Percentiles rank a stretch among this genome's conserved stretches.
Evolutionary conservation across 1,284 basidiomycete genomes (phyloP).

Genomic region (Ganoderma leucocontextum): DNA sequence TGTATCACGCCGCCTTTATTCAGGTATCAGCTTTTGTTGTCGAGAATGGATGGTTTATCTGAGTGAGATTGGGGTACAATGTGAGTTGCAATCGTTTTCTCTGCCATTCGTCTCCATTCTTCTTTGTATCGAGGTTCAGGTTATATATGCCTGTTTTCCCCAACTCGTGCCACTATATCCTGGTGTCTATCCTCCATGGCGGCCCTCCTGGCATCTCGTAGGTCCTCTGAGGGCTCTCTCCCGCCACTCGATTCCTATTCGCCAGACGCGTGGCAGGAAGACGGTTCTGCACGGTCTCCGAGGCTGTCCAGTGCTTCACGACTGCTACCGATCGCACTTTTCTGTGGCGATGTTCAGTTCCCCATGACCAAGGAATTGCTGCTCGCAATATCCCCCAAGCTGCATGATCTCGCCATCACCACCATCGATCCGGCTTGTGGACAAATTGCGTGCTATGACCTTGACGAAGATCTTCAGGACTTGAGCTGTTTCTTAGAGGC

Average conservation of each 20-base stretch:
- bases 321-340: background rate
- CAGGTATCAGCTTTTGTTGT: background rate
- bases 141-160: background rate
- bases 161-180: background rate
- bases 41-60: background rate
- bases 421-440: background rate
- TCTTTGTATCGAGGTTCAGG: background rate
- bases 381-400: background rate
- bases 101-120: background rate
- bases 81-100: background rate
- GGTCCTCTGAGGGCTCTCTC: background rate
- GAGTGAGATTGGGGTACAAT: too few relatives aligned
- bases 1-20: background rate
- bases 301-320: background rate
- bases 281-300: background rate
- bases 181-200: background rate
- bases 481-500: background rate
- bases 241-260: background rate
- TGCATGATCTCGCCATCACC: background rate
- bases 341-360: background rate
- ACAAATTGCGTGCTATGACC: background rate
- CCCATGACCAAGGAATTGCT: background rate
- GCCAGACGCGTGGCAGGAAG: background rate
- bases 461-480: background rate
- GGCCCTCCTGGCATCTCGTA: background rate